Percentiles rank a stretch among this genome's conserved stretches.
Evolutionary conservation across 2,329 filamentous ascomycete species (phyloP).

Genomic region (Colletotrichum abscissum): DNA sequence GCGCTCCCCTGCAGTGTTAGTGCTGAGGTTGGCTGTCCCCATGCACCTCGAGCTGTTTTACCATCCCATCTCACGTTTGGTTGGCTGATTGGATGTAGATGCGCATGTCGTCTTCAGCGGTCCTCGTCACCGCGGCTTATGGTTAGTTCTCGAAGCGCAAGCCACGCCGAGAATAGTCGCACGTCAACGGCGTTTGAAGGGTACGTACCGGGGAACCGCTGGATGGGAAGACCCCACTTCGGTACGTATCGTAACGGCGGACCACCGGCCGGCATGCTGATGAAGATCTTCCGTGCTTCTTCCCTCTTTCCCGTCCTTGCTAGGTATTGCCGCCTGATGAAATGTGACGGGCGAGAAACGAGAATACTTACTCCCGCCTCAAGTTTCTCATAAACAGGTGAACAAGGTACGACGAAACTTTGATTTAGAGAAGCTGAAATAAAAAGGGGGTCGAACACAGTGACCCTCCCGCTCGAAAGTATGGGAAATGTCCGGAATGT

Average conservation of each 20-base stretch:
- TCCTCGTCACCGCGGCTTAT: neutral
- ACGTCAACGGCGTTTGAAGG: neutral
- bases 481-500: conserved; percentile 8
- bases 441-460: neutral
- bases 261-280: neutral
- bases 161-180: conserved; percentile 30
- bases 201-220: neutral
- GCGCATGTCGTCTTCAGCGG: neutral
- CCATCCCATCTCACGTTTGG: neutral
- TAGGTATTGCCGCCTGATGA: neutral
- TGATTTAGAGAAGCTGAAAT: neutral
- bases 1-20: conserved; percentile 15
- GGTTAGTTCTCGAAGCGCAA: conserved; percentile 33
- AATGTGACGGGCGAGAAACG: neutral
- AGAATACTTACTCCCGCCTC: neutral
- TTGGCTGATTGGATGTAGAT: neutral
- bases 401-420: neutral
- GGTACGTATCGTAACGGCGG: neutral
- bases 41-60: neutral
- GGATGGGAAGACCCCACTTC: neutral
- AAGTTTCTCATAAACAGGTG: neutral
- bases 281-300: neutral
- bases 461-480: neutral
- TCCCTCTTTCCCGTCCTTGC: neutral
- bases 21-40: conserved; percentile 5